Percentiles rank a stretch among this genome's conserved stretches.
phyloP scores from a whole-genome alignment of 2,329 filamentous ascomycete species.

The Venturia aucupariae region DNA sequence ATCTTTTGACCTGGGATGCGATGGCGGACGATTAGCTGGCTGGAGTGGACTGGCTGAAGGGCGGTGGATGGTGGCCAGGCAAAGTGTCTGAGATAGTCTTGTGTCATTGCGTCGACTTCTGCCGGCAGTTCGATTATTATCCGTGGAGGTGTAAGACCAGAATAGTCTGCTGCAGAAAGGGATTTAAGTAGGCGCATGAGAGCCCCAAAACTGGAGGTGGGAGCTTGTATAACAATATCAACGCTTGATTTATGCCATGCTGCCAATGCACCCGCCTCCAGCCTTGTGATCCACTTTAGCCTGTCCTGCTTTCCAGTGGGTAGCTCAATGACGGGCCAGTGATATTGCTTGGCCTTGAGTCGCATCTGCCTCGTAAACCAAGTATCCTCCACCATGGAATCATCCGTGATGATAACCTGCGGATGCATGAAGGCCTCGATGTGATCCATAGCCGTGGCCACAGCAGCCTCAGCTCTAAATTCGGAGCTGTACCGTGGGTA shows the following conservation, averaged over 20 bases:
- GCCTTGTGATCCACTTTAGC: conserved; percentile 66
- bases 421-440: conserved; percentile 68
- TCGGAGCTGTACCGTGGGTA: conserved; percentile 61
- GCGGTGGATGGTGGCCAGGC: conserved; percentile 54
- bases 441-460: conserved; percentile 58
- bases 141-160: conserved; percentile 57
- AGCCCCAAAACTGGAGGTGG: conserved; percentile 60
- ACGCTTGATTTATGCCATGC: conserved; percentile 71
- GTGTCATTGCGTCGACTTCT: conserved; percentile 38
- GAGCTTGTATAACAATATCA: conserved; percentile 76
- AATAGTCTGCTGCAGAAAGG: conserved; percentile 65
- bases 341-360: conserved; percentile 42
- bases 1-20: conserved; percentile 55
- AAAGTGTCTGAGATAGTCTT: conserved; percentile 44
- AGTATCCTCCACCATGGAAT: conserved; percentile 52
- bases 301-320: conserved; percentile 53
- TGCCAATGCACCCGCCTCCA: conserved; percentile 63
- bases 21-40: conserved; percentile 59
- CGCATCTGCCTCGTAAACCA: conserved; percentile 57
- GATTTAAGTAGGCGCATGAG: conserved; percentile 70
- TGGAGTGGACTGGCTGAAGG: conserved; percentile 22
- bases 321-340: conserved; percentile 63
- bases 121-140: conserved; percentile 78
- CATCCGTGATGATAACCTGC: conserved; percentile 66
- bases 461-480: conserved; percentile 55